Evolutionary conservation across 2,329 filamentous ascomycete genomes (phyloP), one percentile per base, ranked within the genome.

Genomic region (Lanzia echinophila): DNA sequence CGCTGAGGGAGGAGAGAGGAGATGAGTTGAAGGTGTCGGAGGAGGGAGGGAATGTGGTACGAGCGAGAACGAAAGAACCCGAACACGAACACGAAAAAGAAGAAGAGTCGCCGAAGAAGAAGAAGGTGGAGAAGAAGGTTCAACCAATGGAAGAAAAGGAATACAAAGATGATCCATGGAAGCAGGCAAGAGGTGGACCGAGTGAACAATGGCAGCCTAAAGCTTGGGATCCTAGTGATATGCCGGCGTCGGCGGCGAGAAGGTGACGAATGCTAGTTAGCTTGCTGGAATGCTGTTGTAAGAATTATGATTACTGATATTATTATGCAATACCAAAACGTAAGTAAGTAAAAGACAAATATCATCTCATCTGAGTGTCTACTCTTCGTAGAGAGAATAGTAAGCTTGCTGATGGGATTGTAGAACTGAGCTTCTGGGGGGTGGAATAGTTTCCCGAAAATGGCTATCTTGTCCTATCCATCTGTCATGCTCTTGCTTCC

Each of bases 181-280:
- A 77, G 31, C 75, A 73, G 58, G 73, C 76, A 1, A 73, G 68
- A n/a, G 72, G 72, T n/a, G 76, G 74, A 0, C 80, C 82, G 0
- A 75, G 83, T 51, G 83, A 87, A 65, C 57, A 60, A 33, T 67
- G 63, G 62, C 61, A 67, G 42, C 86, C 86, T 0, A 66, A 79
- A 46, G 71, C 81, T 3, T 53, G 50, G 50, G 28, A 53, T 53
- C 50, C 50, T 13, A 53, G 43, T 48, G 50, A 53, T 42, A 41
- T 47, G 19, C 50, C 50, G 13, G 11, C 19, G 31, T 20, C 50
- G 17, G 11, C 20, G 24, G 31, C 49, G 13, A 32, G 31, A 17
- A 48, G 50, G 22, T 47, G 22, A 41, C 19, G 24, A 20, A 10
- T 7, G 15, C 10, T 28, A 13, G 15, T 20, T 20, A 12, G 19